These are phyloP conservation scores for Candida morakotiae DNA, from an alignment of 805 yeast species.

Conservation along the genomic window DNA sequence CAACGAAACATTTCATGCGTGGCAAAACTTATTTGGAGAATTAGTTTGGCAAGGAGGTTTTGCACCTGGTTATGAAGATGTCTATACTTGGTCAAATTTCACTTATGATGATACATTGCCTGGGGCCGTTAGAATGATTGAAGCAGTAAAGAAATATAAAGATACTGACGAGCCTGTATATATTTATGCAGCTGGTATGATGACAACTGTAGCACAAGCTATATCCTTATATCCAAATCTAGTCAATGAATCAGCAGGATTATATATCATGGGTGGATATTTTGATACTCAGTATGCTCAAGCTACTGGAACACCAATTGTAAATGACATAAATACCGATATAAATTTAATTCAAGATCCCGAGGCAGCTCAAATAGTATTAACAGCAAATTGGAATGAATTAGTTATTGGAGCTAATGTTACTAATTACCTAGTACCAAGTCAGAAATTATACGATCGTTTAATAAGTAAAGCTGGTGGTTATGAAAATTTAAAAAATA, in stretches of 20 bases:
- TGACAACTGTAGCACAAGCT: slow-evolving; percentile 46
- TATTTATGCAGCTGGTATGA: slow-evolving; percentile 37
- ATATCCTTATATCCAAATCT: slow-evolving; percentile 34
- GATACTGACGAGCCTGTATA: slow-evolving; percentile 28
- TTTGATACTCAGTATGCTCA: slow-evolving; percentile 37
- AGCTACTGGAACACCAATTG: slow-evolving; percentile 18
- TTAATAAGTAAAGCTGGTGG: slow-evolving; percentile 35
- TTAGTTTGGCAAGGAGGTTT: slow-evolving; percentile 42
- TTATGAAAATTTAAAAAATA: slow-evolving; percentile 19
- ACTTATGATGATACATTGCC: slow-evolving; percentile 23
- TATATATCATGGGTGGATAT: slow-evolving; percentile 44
- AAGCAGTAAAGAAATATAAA: slow-evolving; percentile 36
- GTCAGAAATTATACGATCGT: slow-evolving; percentile 31
- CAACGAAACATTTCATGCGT: slow-evolving; percentile 34
- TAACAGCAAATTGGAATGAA: slow-evolving; percentile 38
- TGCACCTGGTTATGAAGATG: slow-evolving; percentile 25
- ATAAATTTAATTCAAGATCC: slow-evolving; percentile 43
- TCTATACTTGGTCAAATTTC: slow-evolving; percentile 27
- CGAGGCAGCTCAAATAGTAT: slow-evolving; percentile 42
- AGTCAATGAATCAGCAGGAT: slow-evolving; percentile 34
- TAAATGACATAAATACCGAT: slow-evolving; percentile 38
- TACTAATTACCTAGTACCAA: slow-evolving; percentile 36
- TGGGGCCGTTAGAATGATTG: slow-evolving; percentile 37
- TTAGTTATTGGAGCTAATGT: slow-evolving; percentile 39
- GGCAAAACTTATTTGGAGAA: slow-evolving; percentile 35